Evolutionary conservation across 192 early-diverging fungal species (phyloP).

Genomic region (Backusella sp.): DNA sequence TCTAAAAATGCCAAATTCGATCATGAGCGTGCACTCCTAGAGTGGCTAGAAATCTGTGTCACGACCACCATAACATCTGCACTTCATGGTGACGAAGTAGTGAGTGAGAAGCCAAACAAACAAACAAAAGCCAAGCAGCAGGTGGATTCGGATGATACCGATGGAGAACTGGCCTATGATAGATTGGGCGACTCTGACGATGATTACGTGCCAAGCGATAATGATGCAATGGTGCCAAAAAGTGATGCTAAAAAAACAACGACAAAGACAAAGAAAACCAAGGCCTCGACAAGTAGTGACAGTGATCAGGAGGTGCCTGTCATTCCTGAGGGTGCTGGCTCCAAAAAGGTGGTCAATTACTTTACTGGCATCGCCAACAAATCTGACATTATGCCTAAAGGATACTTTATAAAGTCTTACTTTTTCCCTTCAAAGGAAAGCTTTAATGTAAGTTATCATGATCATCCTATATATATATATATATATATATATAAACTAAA

Average conservation of each 20-base stretch:
- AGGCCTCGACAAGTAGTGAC: neutral
- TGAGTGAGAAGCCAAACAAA: neutral
- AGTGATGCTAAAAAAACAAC: neutral
- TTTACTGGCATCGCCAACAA: neutral
- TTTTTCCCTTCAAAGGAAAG: slow-evolving; percentile 39
- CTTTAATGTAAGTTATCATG: slow-evolving; percentile 21
- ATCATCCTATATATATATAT: neutral
- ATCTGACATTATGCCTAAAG: slow-evolving; percentile 13
- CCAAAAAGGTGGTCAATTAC: slow-evolving; percentile 3
- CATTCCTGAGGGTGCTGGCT: neutral
- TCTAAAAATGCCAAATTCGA: neutral
- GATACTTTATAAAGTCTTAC: slow-evolving; percentile 29
- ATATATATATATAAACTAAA: neutral
- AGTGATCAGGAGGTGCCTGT: slow-evolving; percentile 19
- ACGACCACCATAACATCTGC: neutral
- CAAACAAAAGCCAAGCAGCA: neutral
- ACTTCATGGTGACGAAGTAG: neutral
- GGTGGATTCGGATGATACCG: neutral
- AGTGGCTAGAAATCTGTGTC: slow-evolving; percentile 32
- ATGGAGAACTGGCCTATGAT: slow-evolving; percentile 1
- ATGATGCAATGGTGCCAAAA: neutral
- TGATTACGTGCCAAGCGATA: slow-evolving; percentile 22
- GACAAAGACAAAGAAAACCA: neutral
- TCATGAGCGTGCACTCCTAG: slow-evolving; percentile 18
- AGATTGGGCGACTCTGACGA: slow-evolving; percentile 26